phyloP scores from a whole-genome alignment of 169 alveolate genomes.

The Eimeria necatrix region DNA sequence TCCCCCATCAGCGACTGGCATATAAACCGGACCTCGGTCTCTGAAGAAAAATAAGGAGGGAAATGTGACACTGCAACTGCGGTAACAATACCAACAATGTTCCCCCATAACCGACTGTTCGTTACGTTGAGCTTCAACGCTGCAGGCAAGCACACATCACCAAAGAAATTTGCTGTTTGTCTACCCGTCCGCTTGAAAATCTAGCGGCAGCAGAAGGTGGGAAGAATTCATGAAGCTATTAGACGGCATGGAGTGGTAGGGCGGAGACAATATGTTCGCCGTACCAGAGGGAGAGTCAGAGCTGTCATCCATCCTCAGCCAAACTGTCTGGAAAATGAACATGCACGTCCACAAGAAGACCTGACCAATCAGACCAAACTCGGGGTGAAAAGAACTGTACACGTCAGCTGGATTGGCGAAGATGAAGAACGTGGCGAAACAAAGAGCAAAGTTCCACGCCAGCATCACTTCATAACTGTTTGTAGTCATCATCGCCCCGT shows the following conservation, averaged over 20 bases:
- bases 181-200: not conserved
- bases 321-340: conserved; percentile 13
- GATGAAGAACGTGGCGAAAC: not conserved
- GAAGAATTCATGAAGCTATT: not conserved
- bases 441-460: not conserved
- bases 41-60: conserved; percentile 24
- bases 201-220: not conserved
- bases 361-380: not conserved
- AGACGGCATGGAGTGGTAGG: too few species aligned
- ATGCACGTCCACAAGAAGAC: conserved; percentile 16
- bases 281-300: not conserved
- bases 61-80: not conserved
- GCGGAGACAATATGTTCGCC: not conserved
- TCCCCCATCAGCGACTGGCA: conserved; percentile 28
- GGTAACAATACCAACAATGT: not conserved
- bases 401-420: conserved; percentile 22
- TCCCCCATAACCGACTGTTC: conserved; percentile 15
- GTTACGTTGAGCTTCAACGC: conserved; percentile 34
- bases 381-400: not conserved
- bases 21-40: conserved; percentile 17
- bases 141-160: not conserved
- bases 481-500: conserved; percentile 28
- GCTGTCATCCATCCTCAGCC: not conserved
- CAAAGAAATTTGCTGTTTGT: not conserved
- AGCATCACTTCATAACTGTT: not conserved